A percentile compares a stretch with the other conserved stretches of the same genome.
Conservation (phyloP, 495 filamentous ascomycete genomes). For the Penicillium odoratum region DNA sequence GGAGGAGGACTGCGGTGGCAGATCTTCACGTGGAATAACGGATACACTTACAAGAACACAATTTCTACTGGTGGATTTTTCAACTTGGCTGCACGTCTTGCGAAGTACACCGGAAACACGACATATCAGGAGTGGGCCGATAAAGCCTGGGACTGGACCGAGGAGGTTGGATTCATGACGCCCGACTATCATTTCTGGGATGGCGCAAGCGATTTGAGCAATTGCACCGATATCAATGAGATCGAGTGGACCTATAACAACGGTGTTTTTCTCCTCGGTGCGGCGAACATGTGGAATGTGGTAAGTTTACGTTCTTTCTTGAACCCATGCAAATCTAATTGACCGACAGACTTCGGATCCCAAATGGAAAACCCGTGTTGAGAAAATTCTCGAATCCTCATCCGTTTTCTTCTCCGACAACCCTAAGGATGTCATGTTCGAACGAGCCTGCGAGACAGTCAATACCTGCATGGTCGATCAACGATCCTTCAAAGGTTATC, state of each 20-base stretch:
- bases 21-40: constrained; percentile 75
- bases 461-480: constrained; percentile 72
- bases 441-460: constrained; percentile 61
- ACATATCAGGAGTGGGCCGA: constrained; percentile 78
- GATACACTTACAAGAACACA: constrained; percentile 80
- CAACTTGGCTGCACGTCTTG: constrained; percentile 74
- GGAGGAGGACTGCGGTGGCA: constrained; percentile 80
- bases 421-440: constrained; percentile 59
- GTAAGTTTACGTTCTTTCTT: constrained; percentile 19
- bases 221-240: constrained; percentile 37
- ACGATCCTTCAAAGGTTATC: constrained; percentile 82
- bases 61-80: constrained; percentile 82
- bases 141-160: constrained; percentile 73
- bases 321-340: background rate
- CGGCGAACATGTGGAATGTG: constrained; percentile 42
- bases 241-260: constrained; percentile 45
- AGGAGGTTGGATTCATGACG: constrained; percentile 61
- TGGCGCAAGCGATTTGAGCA: constrained; percentile 54
- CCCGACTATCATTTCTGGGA: constrained; percentile 62
- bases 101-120: constrained; percentile 71
- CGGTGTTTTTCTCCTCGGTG: constrained; percentile 39
- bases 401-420: constrained; percentile 50
- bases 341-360: constrained; percentile 29
- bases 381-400: constrained; percentile 58
- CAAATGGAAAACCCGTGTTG: constrained; percentile 60